Base-by-base conservation (phyloP, 2,329 filamentous ascomycete genomes). In the Diaporthe australafricana region DNA sequence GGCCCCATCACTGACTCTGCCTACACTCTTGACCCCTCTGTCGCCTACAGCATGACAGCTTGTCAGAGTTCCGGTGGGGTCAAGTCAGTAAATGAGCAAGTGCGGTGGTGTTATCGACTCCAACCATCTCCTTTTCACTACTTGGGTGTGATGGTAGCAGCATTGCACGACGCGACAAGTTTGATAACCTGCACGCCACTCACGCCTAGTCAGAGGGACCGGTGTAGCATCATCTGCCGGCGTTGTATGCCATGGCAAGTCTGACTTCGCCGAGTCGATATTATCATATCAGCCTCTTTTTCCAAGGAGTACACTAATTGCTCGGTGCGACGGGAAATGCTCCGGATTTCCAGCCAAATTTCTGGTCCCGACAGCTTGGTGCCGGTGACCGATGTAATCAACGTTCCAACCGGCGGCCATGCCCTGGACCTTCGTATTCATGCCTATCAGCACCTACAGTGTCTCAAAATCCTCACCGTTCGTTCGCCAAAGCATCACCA, bases 371-470 rank as follows among this genome's bases (percentile, higher is more conserved):
- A 60, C 53, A 50, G 30, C 7, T 17, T 38, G 42, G 66, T 47
- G 25, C 42, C 35, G 30, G 66, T 30, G n/a, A 53, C 30, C 27
- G 27, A 40, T 57, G 11, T 40, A n/a, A 20, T 22, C n/a, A 48
- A 52, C 9, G 32, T 35, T 66, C 62, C 47, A 40, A 53, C 62
- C 20, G 16, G n/a, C 42, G 53, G 30, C 40, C 40, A 20, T n/a
- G 53, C 30, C 45, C 32, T 27, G 30, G 8, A 7, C 35, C 17
- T 48, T 53, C 60, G 60, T 32, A 67, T 66, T n/a, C 35, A 67
- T 53, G 30, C 60, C 45, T 62, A 25, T 67, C 70, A 63, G 25
- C 25, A 45, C n/a, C 45, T n/a, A n/a, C 42, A 65, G 32, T 60
- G 67, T 70, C 67, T 72, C 66, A 27, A 30, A 45, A 17, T 16